Percentiles rank a stretch among this genome's conserved stretches.
Conservation (phyloP, 441 rosid species). For the Croton laevigatus region DNA sequence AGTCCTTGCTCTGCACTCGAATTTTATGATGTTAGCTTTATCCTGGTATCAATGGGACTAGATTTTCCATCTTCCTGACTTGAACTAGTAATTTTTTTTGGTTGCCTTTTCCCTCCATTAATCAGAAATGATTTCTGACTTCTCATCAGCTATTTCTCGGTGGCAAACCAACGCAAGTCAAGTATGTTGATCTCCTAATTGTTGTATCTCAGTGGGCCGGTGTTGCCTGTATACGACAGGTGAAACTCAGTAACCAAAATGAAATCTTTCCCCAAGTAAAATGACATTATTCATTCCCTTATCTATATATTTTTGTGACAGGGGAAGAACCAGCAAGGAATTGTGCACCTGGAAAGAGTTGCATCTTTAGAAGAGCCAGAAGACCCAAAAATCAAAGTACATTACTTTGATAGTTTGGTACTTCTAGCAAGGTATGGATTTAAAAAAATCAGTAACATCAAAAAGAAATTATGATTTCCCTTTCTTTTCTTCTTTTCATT, state of each 20-base stretch:
- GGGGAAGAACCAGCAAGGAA: conserved; percentile 69
- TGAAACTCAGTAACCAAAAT: conserved; percentile 16
- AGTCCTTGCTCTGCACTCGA: background rate
- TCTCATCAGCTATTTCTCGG: conserved; percentile 48
- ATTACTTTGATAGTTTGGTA: conserved; percentile 67
- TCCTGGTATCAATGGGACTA: background rate
- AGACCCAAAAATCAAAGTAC: conserved; percentile 65
- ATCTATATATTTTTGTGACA: conserved; percentile 23
- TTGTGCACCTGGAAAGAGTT: conserved; percentile 70
- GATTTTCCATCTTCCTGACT: background rate
- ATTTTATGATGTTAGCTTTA: background rate
- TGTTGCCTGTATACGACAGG: conserved; percentile 63
- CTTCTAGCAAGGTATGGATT: conserved; percentile 60
- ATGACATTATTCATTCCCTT: background rate
- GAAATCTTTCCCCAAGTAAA: background rate
- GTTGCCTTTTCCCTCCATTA: background rate
- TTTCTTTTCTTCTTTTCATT: background rate
- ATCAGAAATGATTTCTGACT: conserved; percentile 8
- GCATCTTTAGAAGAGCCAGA: conserved; percentile 64
- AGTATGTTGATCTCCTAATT: conserved; percentile 59
- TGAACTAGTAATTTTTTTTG: background rate
- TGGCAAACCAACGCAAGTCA: conserved; percentile 40
- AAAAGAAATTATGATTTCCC: background rate
- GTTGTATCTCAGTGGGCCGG: conserved; percentile 85
- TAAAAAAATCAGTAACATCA: background rate